Evolutionary conservation across 2,329 filamentous ascomycete species (phyloP).

Genomic region (Fusarium chaquense): DNA sequence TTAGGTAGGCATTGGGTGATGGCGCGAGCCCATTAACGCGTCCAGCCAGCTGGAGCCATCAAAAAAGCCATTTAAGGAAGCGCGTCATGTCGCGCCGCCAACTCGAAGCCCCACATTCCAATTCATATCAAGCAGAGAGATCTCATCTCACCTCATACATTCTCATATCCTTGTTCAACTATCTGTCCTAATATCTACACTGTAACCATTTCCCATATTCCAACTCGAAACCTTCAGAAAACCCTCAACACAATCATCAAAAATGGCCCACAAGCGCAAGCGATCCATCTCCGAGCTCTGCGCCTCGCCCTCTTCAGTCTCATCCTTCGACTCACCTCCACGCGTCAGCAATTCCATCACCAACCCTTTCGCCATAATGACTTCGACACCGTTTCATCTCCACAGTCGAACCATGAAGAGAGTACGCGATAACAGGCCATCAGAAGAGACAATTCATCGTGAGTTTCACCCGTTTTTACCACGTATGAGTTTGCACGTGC

Average conservation of each 20-base stretch:
- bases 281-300: slow-evolving; percentile 70
- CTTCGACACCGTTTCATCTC: slow-evolving; percentile 58
- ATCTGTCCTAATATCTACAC: neutral
- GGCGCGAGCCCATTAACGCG: slow-evolving; percentile 21
- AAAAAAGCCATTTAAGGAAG: neutral
- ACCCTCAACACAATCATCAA: neutral
- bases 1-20: too few species aligned
- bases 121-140: neutral
- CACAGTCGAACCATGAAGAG: slow-evolving; percentile 72
- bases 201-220: neutral
- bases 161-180: neutral
- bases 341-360: slow-evolving; percentile 48
- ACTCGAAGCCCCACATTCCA: neutral
- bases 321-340: slow-evolving; percentile 56
- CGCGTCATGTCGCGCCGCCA: slow-evolving; percentile 42
- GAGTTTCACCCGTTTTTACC: slow-evolving; percentile 47
- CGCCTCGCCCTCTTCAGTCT: slow-evolving; percentile 59
- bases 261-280: slow-evolving; percentile 70
- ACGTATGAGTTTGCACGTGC: neutral
- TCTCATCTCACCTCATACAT: slow-evolving; percentile 19
- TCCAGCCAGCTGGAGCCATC: neutral
- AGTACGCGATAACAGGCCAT: slow-evolving; percentile 68
- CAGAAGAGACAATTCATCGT: slow-evolving; percentile 68
- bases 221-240: neutral
- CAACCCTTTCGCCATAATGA: slow-evolving; percentile 51